Base-by-base conservation (phyloP, 805 yeast species). In the Jamesozyma rosinii region DNA sequence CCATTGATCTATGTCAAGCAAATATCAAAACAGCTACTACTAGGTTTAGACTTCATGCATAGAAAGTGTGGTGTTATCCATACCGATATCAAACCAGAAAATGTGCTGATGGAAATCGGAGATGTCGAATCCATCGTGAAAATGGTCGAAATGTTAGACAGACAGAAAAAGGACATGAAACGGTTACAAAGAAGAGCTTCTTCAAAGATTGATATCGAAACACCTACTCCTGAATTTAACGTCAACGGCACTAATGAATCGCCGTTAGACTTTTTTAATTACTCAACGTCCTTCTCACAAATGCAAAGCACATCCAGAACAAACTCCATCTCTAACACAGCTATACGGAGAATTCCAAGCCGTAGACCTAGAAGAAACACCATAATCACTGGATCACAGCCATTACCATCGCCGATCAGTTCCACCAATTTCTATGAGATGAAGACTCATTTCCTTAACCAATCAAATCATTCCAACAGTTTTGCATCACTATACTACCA, bases 331-430 rank as follows among this genome's bases (percentile, higher is more conserved):
- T 32, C 38, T 8, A 37, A 37, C 13, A 40, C 48, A 11, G 36
- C 34, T 8, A 36, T 44, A 13, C 53, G 44, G 40, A 44, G 47
- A 44, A 52, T 42, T 5, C 53, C 49, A 44, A 54, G 57, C 19
- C 63, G 70, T 49, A 57, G 83, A 42, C 68, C 85, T 29, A 72
- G 95, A 55, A 66, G 90, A 33, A 81, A 79, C 49, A 80, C 94
- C 0, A 65, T 88, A 20, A 81, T 88, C 39, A 84, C 94, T 0
- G 95, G 95, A 0, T 86, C 95, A 0, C 95, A 88, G 61, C 97
- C 97, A 2, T 67, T 88, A 44, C 95, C 96, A 3, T 83, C 95
- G 0, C 95, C 96, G 1, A 68, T 87, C 39, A 69, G 89, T 42
- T 74, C 90, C 1, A 50, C 64, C 13, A 61, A 64, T 46, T 60